phyloP scores from a whole-genome alignment of 1,284 basidiomycete species.

The Apiotrichum siamense region DNA sequence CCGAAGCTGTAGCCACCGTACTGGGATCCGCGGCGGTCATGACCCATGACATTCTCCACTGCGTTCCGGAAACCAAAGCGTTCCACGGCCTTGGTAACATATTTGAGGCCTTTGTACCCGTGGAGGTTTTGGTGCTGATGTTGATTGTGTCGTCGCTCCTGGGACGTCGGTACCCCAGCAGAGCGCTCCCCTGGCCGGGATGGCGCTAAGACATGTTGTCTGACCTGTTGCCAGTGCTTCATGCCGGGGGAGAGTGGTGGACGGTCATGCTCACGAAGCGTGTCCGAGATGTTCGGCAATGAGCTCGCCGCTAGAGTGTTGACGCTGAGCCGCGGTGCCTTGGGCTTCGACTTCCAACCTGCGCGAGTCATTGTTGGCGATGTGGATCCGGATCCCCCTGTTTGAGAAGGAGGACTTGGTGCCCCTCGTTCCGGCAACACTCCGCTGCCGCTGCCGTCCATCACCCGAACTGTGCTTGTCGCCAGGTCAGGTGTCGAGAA shows the following conservation, averaged over 20 bases:
- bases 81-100: slow-evolving; percentile 38
- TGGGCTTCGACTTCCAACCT: not conserved
- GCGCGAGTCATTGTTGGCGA: not conserved
- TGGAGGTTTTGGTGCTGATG: too few relatives aligned
- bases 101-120: slow-evolving; percentile 2
- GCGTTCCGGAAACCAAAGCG: slow-evolving; percentile 37
- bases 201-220: slow-evolving; percentile 30
- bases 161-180: not conserved
- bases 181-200: slow-evolving; percentile 26
- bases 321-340: slow-evolving; percentile 1
- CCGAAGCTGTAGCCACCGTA: slow-evolving; percentile 16
- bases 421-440: too few relatives aligned
- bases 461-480: too few relatives aligned
- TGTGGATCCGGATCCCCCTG: not conserved
- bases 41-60: slow-evolving; percentile 36
- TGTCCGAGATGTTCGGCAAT: not conserved
- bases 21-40: slow-evolving; percentile 25
- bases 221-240: slow-evolving; percentile 43
- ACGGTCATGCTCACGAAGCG: slow-evolving; percentile 1
- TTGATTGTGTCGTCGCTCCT: slow-evolving; percentile 10
- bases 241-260: slow-evolving; percentile 33
- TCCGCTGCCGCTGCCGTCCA: too few relatives aligned
- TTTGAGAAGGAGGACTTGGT: too few relatives aligned
- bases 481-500: too few relatives aligned
- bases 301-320: not conserved